Conservation (phyloP, 495 filamentous ascomycete species). For the Penicillium parvum region DNA sequence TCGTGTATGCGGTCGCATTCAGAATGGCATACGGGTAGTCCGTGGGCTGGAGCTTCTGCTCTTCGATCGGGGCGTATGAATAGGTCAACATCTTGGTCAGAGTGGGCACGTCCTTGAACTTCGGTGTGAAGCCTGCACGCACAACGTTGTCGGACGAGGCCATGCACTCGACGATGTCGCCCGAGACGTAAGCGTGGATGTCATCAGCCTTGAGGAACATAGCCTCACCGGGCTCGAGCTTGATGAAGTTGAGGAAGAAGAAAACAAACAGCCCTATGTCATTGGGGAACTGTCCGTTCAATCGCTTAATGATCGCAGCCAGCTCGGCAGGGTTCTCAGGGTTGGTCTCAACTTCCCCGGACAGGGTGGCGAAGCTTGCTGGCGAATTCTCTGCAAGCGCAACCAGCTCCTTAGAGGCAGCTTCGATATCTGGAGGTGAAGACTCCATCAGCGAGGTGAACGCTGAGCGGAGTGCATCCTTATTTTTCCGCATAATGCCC, state of each 20-base stretch:
- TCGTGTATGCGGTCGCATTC: constrained; percentile 72
- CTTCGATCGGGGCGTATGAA: constrained; percentile 83
- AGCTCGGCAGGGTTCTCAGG: constrained; percentile 51
- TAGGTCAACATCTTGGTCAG: constrained; percentile 94
- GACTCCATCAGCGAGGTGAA: constrained; percentile 82
- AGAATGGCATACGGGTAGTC: constrained; percentile 81
- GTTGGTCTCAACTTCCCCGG: constrained; percentile 33
- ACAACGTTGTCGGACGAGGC: constrained; percentile 96
- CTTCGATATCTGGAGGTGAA: constrained; percentile 57
- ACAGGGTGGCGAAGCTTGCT: constrained; percentile 36
- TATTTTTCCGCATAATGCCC: constrained; percentile 61
- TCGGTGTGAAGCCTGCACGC: constrained; percentile 93
- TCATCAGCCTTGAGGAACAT: constrained; percentile 96
- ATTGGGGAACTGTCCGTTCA: constrained; percentile 71
- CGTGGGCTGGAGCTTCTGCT: constrained; percentile 84
- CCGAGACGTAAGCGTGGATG: constrained; percentile 93
- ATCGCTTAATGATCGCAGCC: constrained; percentile 66
- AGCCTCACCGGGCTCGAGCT: constrained; percentile 79
- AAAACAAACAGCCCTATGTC: constrained; percentile 76
- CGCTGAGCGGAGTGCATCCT: constrained; percentile 66
- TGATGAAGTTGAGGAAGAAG: constrained; percentile 80
- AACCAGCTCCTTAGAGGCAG: constrained; percentile 63
- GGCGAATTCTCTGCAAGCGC: constrained; percentile 57
- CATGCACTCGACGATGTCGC: constrained; percentile 99
- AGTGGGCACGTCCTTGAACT: constrained; percentile 93